Conservation (phyloP, 2,329 filamentous ascomycete genomes). For the Cladorrhinum sp. region DNA sequence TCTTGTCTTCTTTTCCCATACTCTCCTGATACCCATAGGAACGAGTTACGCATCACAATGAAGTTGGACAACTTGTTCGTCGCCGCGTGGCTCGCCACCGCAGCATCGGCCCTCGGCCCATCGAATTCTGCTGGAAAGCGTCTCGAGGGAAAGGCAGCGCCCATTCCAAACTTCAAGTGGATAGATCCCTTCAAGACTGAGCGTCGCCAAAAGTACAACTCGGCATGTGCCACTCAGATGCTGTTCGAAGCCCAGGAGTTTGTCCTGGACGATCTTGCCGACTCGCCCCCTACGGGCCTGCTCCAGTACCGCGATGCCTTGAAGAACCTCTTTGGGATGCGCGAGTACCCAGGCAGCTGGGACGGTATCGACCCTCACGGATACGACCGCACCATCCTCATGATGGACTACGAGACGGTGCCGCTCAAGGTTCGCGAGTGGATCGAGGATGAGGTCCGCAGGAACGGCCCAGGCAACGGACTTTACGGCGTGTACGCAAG, state of each 20-base stretch:
- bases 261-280: constrained; percentile 43
- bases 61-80: constrained; percentile 23
- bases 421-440: constrained; percentile 45
- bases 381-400: constrained; percentile 45
- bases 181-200: constrained; percentile 37
- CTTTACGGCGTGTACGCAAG: constrained; percentile 43
- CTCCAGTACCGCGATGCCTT: constrained; percentile 40
- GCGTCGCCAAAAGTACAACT: constrained; percentile 31
- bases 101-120: constrained; percentile 25
- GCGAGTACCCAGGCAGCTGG: constrained; percentile 51
- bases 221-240: constrained; percentile 35
- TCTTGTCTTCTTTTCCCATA: not conserved
- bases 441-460: constrained; percentile 44
- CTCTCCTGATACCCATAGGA: not conserved
- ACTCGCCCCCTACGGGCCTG: constrained; percentile 38
- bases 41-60: constrained; percentile 14
- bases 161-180: constrained; percentile 41
- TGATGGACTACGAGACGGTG: constrained; percentile 45
- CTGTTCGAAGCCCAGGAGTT: constrained; percentile 41
- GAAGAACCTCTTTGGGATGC: constrained; percentile 38
- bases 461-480: constrained; percentile 34
- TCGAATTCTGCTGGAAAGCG: constrained; percentile 24
- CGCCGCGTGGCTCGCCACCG: constrained; percentile 29
- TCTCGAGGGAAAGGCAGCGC: constrained; percentile 33
- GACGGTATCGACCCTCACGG: constrained; percentile 51